These are phyloP conservation scores for Sarocladiaceae sp. DNA, from an alignment of 2,329 filamentous ascomycete genomes.

Conservation along the genomic window DNA sequence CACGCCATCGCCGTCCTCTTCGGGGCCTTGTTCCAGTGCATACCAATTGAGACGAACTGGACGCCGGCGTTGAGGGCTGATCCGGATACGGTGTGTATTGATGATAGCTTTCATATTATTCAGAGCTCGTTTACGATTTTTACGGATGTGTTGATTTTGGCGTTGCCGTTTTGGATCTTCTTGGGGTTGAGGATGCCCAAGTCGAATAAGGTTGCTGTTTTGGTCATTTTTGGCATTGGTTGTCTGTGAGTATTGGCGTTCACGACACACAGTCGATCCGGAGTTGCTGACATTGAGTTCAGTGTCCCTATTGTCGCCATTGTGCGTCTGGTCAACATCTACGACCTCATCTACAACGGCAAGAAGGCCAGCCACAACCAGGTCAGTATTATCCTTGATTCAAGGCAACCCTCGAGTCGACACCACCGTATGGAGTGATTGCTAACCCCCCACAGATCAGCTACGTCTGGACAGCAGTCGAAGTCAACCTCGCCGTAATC, in stretches of 20 bases:
- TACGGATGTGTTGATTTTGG: constrained; percentile 35
- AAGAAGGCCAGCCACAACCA: constrained; percentile 18
- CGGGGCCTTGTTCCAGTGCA: constrained; percentile 35
- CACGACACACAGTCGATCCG: too few species aligned
- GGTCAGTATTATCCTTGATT: neutral
- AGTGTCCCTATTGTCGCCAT: constrained; percentile 29
- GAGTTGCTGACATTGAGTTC: too few species aligned
- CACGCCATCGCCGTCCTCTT: constrained; percentile 32
- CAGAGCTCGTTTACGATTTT: constrained; percentile 33
- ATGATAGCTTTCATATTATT: constrained; percentile 28
- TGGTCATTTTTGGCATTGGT: constrained; percentile 35
- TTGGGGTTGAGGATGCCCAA: constrained; percentile 32
- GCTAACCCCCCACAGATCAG: constrained; percentile 18
- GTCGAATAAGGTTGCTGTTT: constrained; percentile 32
- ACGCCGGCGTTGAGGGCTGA: constrained; percentile 18
- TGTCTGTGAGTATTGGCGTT: constrained; percentile 32
- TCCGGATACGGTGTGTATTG: constrained; percentile 24
- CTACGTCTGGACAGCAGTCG: constrained; percentile 27
- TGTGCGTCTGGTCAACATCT: constrained; percentile 25
- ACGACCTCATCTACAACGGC: constrained; percentile 19
- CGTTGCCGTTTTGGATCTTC: constrained; percentile 37
- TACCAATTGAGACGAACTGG: constrained; percentile 30
- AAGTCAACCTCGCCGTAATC: constrained; percentile 33
- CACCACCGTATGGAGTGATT: too few species aligned
- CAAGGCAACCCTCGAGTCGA: neutral